Percentiles rank a stretch among this genome's conserved stretches.
Evolutionary conservation across 2,329 filamentous ascomycete species (phyloP).

Genomic region (Pyricularia sp.): DNA sequence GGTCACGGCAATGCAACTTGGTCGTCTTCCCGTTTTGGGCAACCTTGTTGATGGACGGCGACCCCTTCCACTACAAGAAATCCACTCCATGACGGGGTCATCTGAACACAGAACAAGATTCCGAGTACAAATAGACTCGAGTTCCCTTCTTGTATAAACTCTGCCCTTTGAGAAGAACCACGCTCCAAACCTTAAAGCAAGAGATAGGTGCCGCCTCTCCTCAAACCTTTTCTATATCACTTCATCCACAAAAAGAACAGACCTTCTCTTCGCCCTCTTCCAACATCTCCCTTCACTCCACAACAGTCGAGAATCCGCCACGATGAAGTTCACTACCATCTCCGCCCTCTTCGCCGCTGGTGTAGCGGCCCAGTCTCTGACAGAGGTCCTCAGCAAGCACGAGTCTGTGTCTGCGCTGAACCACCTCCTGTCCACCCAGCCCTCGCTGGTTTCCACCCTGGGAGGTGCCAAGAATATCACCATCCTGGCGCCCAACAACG

Average conservation of each 20-base stretch:
- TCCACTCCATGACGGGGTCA: neutral
- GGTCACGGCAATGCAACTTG: neutral
- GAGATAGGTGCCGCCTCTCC: neutral
- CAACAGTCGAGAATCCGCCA: neutral
- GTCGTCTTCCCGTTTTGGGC: neutral
- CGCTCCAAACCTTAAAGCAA: neutral
- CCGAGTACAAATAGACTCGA: neutral
- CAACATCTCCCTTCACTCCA: neutral
- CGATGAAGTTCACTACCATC: neutral
- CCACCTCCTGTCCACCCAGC: neutral
- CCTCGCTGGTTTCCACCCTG: neutral
- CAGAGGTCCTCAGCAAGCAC: neutral
- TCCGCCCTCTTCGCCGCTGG: neutral
- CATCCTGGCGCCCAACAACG: slow-evolving; percentile 6
- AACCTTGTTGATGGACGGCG: neutral
- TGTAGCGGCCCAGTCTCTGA: neutral
- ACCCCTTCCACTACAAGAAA: neutral
- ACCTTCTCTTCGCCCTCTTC: neutral
- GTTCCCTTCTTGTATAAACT: neutral
- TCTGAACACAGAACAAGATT: neutral
- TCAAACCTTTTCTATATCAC: neutral
- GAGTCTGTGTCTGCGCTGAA: neutral
- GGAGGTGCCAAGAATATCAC: slow-evolving; percentile 3
- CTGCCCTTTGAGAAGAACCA: neutral
- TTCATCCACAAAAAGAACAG: neutral